phyloP scores from a whole-genome alignment of 179 eudicot species.

The Corrigiola litoralis region DNA sequence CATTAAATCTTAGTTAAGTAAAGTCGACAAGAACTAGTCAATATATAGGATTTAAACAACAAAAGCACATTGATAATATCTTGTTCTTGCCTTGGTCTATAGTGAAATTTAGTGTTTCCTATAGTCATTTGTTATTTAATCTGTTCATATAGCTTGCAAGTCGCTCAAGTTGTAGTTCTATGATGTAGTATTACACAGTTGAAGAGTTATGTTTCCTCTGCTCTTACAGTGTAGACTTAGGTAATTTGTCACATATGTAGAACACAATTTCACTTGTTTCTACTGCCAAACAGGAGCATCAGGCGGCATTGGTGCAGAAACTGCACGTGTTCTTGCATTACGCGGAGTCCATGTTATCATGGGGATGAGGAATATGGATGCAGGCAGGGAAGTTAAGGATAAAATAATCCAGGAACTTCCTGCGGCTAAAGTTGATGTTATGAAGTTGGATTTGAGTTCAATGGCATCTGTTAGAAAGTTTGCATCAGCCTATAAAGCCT shows the following conservation, averaged over 20 bases:
- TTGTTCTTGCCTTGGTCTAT: too few relatives aligned
- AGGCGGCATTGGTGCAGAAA: conserved; percentile 92
- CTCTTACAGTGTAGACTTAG: neutral
- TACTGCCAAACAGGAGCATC: conserved; percentile 59
- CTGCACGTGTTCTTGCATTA: conserved; percentile 81
- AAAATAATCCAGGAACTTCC: conserved; percentile 65
- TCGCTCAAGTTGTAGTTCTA: too few relatives aligned
- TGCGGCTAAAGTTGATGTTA: conserved; percentile 52
- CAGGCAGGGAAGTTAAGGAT: conserved; percentile 57
- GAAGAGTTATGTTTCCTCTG: too few relatives aligned
- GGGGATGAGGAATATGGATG: conserved; percentile 66
- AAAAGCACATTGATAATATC: too few relatives aligned
- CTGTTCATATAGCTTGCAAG: too few relatives aligned
- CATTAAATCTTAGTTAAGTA: too few relatives aligned
- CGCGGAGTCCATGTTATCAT: conserved; percentile 72
- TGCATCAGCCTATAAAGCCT: conserved; percentile 53
- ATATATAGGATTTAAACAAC: too few relatives aligned
- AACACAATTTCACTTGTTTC: conserved; percentile 4
- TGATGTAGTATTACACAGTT: too few relatives aligned
- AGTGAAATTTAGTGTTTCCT: too few relatives aligned
- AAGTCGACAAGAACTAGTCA: too few relatives aligned
- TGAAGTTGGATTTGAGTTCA: conserved; percentile 83
- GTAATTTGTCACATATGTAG: neutral
- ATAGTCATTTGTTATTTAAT: too few relatives aligned
- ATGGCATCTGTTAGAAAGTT: conserved; percentile 68